Conservation (phyloP, 1,139 yeast species). For the Insectozyma bohioensis region DNA sequence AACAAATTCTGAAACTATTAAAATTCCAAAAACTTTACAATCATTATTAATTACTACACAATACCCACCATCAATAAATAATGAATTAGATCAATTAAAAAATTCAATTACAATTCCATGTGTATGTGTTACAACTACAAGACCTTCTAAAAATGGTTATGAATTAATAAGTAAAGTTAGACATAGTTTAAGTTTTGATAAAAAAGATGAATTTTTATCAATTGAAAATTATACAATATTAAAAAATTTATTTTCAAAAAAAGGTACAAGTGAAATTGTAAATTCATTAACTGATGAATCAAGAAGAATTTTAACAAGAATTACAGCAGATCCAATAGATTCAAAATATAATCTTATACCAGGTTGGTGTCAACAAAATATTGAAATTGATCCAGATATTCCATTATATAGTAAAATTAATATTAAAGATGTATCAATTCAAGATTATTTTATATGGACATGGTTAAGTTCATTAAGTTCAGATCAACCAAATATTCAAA, state of each 20-base stretch:
- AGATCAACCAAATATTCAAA: slow-evolving; percentile 68
- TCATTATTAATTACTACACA: slow-evolving; percentile 59
- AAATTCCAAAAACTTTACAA: slow-evolving; percentile 64
- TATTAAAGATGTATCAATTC: slow-evolving; percentile 66
- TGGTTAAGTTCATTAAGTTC: slow-evolving; percentile 80
- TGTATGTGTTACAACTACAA: slow-evolving; percentile 65
- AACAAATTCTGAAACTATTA: slow-evolving; percentile 53
- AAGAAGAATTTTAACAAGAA: slow-evolving; percentile 59
- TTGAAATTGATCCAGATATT: slow-evolving; percentile 26
- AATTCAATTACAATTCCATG: slow-evolving; percentile 50
- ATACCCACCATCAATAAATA: slow-evolving; percentile 57
- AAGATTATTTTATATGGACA: slow-evolving; percentile 88
- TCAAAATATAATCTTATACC: slow-evolving; percentile 41
- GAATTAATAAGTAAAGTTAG: slow-evolving; percentile 55
- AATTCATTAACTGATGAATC: slow-evolving; percentile 74
- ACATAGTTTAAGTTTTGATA: slow-evolving; percentile 66
- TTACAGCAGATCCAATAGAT: slow-evolving; percentile 45
- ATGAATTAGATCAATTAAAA: slow-evolving; percentile 25
- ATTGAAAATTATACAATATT: slow-evolving; percentile 78
- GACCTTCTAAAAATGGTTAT: slow-evolving; percentile 50
- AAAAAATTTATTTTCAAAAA: slow-evolving; percentile 68
- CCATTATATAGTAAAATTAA: slow-evolving; percentile 50
- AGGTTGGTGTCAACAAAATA: slow-evolving; percentile 39
- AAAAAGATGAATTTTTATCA: slow-evolving; percentile 67
- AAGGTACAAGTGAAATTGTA: slow-evolving; percentile 55